Base-by-base conservation (phyloP, 2,329 filamentous ascomycete species). In the Clarireedia paspali region DNA sequence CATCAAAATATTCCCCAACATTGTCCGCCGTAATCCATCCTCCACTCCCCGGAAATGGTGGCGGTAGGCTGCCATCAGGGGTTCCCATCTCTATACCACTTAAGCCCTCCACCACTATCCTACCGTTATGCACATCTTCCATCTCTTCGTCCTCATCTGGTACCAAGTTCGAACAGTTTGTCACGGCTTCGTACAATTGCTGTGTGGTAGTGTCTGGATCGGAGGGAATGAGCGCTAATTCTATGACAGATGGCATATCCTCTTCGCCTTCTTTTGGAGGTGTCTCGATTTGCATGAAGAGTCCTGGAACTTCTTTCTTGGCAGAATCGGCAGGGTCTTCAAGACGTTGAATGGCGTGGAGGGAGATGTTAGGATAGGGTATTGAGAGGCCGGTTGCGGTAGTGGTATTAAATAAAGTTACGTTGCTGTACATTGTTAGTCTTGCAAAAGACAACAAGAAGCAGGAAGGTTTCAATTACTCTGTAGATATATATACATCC, bases 1-100 rank as follows among this genome's bases (percentile, higher is more conserved):
- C 84, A 64, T 94, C 88, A 70, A 94, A 88, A 67, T 84, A 95
- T 63, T 95, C 82, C 61, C 87, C 77, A 69, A 95, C 85, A 65
- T 96, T 97, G 56, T 96, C 92, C 7, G 89, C 88, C 15, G 92
- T 97, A 67, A 97, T 91, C 88, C 88, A 92, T 0, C 88, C 88
- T 0, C 81, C 82, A 50, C 87, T 89, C 1, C 88, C 87, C 0
- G 88, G 86, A 70, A 88, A 81, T 0, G 84, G 80, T 1, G 83
- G 82, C n/a, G 83, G 83, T 24, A 86, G 66, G 2, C 76, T 78
- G 0, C 79, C 79, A 55, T 74, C 71, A 5, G 64, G 63, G 12
- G 71, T 70, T 15, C 78, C 79, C 40, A 70, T 72, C 51, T 81
- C 70, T 5, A 83, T 80, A 10, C 81, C 81, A 0, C 75, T 74